phyloP scores from a whole-genome alignment of 139 green algal species.

The Ettlia oleoabundans region DNA sequence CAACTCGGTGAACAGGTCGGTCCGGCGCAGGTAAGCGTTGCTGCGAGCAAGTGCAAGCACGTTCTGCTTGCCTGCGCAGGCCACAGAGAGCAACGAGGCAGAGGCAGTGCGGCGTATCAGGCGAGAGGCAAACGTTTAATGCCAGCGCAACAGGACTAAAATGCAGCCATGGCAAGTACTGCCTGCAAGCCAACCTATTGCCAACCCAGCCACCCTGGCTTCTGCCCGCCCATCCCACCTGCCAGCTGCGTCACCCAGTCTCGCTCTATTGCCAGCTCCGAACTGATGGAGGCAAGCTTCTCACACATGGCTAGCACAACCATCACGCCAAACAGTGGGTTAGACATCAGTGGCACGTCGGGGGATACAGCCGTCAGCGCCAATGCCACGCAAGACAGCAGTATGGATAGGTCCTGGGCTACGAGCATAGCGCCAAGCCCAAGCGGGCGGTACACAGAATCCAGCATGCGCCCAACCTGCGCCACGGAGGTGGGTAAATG shows the following conservation, averaged over 20 bases:
- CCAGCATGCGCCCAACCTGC: constrained; percentile 33
- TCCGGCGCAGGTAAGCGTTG: constrained; percentile 49
- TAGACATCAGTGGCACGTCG: background rate
- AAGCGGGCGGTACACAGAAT: constrained; percentile 35
- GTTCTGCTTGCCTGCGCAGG: constrained; percentile 44
- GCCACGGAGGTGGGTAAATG: too few species aligned
- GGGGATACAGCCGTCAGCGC: background rate
- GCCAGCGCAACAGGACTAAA: background rate
- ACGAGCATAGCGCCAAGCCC: constrained; percentile 41
- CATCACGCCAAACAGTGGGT: constrained; percentile 43
- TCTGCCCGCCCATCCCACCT: background rate
- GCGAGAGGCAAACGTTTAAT: background rate
- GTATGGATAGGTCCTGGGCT: constrained; percentile 42
- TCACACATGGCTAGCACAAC: constrained; percentile 35
- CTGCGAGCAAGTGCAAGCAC: constrained; percentile 32
- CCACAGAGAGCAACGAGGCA: background rate
- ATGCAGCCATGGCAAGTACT: too few species aligned
- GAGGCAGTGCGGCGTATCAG: background rate
- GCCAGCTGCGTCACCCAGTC: constrained; percentile 55
- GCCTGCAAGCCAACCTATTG: too few species aligned
- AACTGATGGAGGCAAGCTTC: constrained; percentile 28
- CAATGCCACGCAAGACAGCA: constrained; percentile 33
- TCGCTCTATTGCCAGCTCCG: constrained; percentile 57
- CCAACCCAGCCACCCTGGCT: background rate
- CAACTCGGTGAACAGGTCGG: constrained; percentile 53